Conservation (phyloP, 2,329 filamentous ascomycete species). For the Pyricularia grisea region DNA sequence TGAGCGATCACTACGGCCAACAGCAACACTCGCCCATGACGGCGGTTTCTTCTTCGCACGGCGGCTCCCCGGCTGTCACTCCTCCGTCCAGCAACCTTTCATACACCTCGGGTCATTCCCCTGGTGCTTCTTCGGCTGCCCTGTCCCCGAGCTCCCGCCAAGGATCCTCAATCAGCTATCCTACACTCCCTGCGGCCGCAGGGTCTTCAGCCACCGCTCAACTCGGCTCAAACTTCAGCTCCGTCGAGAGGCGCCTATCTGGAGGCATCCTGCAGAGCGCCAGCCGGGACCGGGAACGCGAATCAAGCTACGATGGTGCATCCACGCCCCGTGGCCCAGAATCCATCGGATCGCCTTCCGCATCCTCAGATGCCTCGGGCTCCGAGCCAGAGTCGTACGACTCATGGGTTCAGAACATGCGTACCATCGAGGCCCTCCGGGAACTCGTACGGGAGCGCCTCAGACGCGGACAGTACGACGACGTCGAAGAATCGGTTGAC, state of each 20-base stretch:
- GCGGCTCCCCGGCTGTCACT: slow-evolving; percentile 66
- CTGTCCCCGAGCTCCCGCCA: slow-evolving; percentile 59
- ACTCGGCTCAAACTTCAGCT: slow-evolving; percentile 58
- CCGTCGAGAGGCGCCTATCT: slow-evolving; percentile 53
- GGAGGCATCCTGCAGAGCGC: slow-evolving; percentile 58
- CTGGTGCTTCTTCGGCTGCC: slow-evolving; percentile 59
- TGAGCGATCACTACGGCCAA: slow-evolving; percentile 29
- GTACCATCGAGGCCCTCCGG: slow-evolving; percentile 52
- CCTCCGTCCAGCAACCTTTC: slow-evolving; percentile 68
- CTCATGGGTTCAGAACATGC: slow-evolving; percentile 57
- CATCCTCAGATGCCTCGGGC: slow-evolving; percentile 40
- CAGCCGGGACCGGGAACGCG: slow-evolving; percentile 21
- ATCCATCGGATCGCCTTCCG: slow-evolving; percentile 44
- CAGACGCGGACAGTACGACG: slow-evolving; percentile 44
- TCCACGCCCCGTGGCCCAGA: slow-evolving; percentile 34
- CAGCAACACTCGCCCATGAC: slow-evolving; percentile 53
- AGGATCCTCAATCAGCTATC: slow-evolving; percentile 60
- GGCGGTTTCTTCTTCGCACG: slow-evolving; percentile 39
- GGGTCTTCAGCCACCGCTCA: slow-evolving; percentile 61
- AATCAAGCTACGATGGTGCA: slow-evolving; percentile 19
- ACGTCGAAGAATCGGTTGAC: slow-evolving; percentile 19
- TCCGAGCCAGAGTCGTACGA: slow-evolving; percentile 54
- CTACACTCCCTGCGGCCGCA: slow-evolving; percentile 59
- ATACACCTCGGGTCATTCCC: slow-evolving; percentile 70
- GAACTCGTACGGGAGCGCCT: slow-evolving; percentile 48